Conservation (phyloP, 176 grass and related monocot genomes). For the Leersia perrieri region DNA sequence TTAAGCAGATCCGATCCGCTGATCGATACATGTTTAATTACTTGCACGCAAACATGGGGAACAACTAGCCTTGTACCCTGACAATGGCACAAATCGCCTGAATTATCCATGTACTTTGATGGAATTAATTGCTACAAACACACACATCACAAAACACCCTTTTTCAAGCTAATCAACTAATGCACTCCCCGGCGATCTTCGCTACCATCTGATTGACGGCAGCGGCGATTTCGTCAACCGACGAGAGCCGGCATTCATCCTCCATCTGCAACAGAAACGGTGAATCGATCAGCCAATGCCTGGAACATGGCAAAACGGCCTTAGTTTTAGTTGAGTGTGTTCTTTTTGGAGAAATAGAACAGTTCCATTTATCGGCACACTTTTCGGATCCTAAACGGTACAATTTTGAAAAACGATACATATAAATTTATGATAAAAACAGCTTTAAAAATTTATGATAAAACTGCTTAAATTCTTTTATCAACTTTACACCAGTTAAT, state of each 20-base stretch:
- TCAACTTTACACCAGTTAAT: too few species aligned
- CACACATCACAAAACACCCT: background rate
- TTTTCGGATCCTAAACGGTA: too few species aligned
- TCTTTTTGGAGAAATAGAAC: too few species aligned
- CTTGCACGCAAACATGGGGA: constrained; percentile 46
- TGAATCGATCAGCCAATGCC: background rate
- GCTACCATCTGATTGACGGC: constrained; percentile 62
- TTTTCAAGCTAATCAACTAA: background rate
- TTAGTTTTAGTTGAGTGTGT: too few species aligned
- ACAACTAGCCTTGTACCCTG: background rate
- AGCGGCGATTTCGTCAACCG: constrained; percentile 70
- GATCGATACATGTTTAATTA: constrained; percentile 33
- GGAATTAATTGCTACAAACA: constrained; percentile 16
- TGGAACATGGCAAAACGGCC: background rate
- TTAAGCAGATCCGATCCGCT: constrained; percentile 12
- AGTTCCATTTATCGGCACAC: too few species aligned
- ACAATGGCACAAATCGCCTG: constrained; percentile 15
- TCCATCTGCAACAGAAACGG: constrained; percentile 46
- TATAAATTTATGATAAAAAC: too few species aligned
- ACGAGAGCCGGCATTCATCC: constrained; percentile 58
- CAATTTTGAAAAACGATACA: too few species aligned
- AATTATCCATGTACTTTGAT: constrained; percentile 15
- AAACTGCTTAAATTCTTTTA: too few species aligned
- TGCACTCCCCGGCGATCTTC: constrained; percentile 37
- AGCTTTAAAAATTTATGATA: too few species aligned